Base-by-base conservation (phyloP, 768 basidiomycete species). In the Macrolepiota dolichaula region DNA sequence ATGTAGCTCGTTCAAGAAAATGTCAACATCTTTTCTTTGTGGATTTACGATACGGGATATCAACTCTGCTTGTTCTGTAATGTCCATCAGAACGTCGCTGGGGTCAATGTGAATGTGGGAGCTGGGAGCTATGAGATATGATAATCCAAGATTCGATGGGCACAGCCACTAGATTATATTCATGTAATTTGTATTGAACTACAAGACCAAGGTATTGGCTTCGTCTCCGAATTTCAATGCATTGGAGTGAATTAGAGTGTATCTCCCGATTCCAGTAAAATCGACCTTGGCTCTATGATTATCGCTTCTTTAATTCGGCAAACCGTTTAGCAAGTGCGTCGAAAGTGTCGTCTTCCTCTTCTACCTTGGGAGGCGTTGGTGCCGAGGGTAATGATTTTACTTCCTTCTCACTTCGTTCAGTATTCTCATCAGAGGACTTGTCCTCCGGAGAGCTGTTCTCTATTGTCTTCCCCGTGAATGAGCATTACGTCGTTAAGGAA, bases 251-350 rank as follows among this genome's bases (percentile, higher is more conserved):
- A n/a, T n/a, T 32, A 32, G 29, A 32, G 29, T 7, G 7, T 7
- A 32, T 32, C 29, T 7, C 29, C 3, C 29, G 29, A 32, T 32
- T 32, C 29, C 3, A 32, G 29, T 32, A 7, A 32, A 3, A 3
- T 32, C 29, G 42, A 19, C 9, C 19, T 6, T 5, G 42, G 7
- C 17, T n/a, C 15, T 44, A 3, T 44, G 42, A 77, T 55, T 70
- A 92, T 51, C 86, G 85, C 75, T 92, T 92, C 79, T 96, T 97
- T 67, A 97, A 74, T 29, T 85, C 88, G 63, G 90, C 92, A 68
- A 97, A 96, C 60, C 95, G 85, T 71, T 83, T 85, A 54, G 88
- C 77, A 53, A 97, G 77, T 22, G 84, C 79, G 40, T 89, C 88
- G 67, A 94, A 92, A 32, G 29, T 32, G 60, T 89, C 89, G 66